A percentile compares a stretch with the other conserved stretches of the same genome.
Conservation (phyloP, 169 alveolate genomes). For the Cryptosporidium parvum region DNA sequence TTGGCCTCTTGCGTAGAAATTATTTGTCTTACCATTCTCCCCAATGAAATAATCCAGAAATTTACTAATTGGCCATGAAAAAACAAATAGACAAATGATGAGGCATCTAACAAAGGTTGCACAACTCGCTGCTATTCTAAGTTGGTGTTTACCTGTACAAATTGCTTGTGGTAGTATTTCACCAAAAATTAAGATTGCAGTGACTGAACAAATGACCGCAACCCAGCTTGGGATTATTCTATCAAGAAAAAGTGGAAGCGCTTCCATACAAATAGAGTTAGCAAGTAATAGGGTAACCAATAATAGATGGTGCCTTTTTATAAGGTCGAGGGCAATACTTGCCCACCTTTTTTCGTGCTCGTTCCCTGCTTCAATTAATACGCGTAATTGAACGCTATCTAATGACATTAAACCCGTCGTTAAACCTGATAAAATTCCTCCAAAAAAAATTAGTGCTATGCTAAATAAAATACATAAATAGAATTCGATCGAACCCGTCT, state of each 20-base stretch:
- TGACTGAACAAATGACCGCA: constrained; percentile 88
- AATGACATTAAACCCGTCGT: constrained; percentile 93
- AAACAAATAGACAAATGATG: constrained; percentile 81
- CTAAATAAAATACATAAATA: constrained; percentile 76
- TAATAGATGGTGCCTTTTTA: constrained; percentile 87
- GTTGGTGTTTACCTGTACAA: constrained; percentile 92
- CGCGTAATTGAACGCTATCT: constrained; percentile 88
- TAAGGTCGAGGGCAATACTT: constrained; percentile 82
- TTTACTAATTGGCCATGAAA: constrained; percentile 87
- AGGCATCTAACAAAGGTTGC: constrained; percentile 85
- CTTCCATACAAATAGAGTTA: constrained; percentile 93
- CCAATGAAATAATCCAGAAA: constrained; percentile 89
- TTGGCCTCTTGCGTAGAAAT: constrained; percentile 72
- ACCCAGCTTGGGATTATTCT: constrained; percentile 87
- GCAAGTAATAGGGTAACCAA: constrained; percentile 90
- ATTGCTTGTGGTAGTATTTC: constrained; percentile 95
- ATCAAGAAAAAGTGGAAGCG: constrained; percentile 92
- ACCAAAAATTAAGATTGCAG: constrained; percentile 90
- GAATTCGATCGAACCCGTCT: constrained; percentile 67
- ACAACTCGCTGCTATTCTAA: constrained; percentile 87
- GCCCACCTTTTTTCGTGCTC: constrained; percentile 84
- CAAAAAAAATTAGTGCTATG: constrained; percentile 79
- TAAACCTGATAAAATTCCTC: constrained; percentile 92
- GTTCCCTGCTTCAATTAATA: constrained; percentile 86
- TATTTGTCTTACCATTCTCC: constrained; percentile 81